phyloP scores from a whole-genome alignment of 768 basidiomycete species.

The Lactarius sp. region DNA sequence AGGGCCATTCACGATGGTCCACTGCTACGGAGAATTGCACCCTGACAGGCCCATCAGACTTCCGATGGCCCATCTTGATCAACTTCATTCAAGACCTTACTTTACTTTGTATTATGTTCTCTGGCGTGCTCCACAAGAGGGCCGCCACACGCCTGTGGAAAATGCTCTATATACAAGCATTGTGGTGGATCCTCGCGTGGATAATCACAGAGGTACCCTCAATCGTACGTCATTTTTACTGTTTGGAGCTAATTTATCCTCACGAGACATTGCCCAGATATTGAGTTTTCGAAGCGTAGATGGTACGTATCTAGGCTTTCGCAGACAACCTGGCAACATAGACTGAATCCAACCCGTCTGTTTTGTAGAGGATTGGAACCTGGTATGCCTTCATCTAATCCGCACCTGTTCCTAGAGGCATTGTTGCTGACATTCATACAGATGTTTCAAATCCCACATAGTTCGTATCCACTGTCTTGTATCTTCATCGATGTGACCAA shows the following conservation, averaged over 20 bases:
- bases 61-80: constrained; percentile 13
- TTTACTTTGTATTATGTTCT: constrained; percentile 19
- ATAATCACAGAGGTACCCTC: constrained; percentile 9
- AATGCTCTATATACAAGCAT: constrained; percentile 14
- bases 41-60: constrained; percentile 2
- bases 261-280: background rate
- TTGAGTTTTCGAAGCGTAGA: constrained; percentile 6
- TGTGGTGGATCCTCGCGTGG: constrained; percentile 15
- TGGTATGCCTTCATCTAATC: constrained; percentile 1
- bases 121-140: constrained; percentile 18
- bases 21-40: background rate
- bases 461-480: constrained; percentile 15
- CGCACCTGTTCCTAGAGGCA: background rate
- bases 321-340: background rate
- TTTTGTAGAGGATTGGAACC: constrained; percentile 15
- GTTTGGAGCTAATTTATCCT: background rate
- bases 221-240: constrained; percentile 1
- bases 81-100: constrained; percentile 16
- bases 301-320: background rate
- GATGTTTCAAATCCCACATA: constrained; percentile 21
- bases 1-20: constrained; percentile 5
- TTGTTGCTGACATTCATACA: background rate
- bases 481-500: constrained; percentile 6
- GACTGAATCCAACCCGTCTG: background rate
- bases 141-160: constrained; percentile 16